Conservation (phyloP, 768 basidiomycete species). For the Trametes elegans region DNA sequence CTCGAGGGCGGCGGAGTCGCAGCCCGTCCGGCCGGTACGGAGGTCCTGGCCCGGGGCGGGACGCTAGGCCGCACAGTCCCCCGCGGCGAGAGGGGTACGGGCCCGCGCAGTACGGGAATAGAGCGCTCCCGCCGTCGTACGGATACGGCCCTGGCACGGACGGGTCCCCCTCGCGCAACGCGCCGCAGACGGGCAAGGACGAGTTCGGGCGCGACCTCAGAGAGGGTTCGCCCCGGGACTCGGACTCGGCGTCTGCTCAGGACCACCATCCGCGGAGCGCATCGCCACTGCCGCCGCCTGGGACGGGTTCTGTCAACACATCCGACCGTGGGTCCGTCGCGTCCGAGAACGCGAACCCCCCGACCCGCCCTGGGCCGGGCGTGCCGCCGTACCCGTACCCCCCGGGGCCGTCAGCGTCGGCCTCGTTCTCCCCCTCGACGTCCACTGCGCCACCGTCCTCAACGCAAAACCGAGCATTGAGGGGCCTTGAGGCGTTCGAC, state of each 20-base stretch:
- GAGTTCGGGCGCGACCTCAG: slow-evolving; percentile 86
- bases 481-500: slow-evolving; percentile 61
- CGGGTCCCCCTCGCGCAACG: neutral
- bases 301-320: slow-evolving; percentile 6
- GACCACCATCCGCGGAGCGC: slow-evolving; percentile 1
- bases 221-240: slow-evolving; percentile 42
- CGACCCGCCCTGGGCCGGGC: neutral
- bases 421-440: slow-evolving; percentile 9
- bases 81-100: slow-evolving; percentile 32
- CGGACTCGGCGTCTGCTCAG: slow-evolving; percentile 7
- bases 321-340: slow-evolving; percentile 13
- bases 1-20: slow-evolving; percentile 53
- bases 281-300: slow-evolving; percentile 10
- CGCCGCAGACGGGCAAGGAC: slow-evolving; percentile 56
- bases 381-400: neutral
- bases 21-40: slow-evolving; percentile 66
- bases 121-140: too few species aligned
- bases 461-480: neutral
- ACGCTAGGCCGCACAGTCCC: slow-evolving; percentile 58
- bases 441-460: neutral
- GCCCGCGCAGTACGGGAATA: slow-evolving; percentile 22
- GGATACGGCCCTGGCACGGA: too few species aligned
- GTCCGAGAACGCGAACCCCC: slow-evolving; percentile 3
- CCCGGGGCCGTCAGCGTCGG: neutral
- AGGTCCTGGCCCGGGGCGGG: slow-evolving; percentile 38